Conservation (phyloP, 1,284 basidiomycete species). For the Fomitopsis betulina region DNA sequence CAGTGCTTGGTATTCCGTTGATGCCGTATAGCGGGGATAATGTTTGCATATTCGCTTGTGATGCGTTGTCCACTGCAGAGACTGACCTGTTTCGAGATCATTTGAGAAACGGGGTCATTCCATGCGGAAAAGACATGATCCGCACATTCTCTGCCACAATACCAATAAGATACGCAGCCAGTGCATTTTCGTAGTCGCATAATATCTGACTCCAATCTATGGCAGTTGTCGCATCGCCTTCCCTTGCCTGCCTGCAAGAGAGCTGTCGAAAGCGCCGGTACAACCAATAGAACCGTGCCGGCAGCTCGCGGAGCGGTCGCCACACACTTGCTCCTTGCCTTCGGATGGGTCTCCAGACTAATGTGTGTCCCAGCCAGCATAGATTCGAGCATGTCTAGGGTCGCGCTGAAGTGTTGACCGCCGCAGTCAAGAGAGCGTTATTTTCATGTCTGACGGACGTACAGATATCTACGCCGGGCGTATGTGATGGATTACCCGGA, state of each 20-base stretch:
- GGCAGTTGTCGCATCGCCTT: slow-evolving; percentile 60
- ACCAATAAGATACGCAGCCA: slow-evolving; percentile 66
- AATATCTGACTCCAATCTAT: slow-evolving; percentile 23
- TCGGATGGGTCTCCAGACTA: slow-evolving; percentile 37
- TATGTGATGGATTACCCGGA: neutral
- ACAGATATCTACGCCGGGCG: too few species aligned
- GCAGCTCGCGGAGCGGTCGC: slow-evolving; percentile 33
- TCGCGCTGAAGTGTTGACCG: neutral
- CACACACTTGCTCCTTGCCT: slow-evolving; percentile 46
- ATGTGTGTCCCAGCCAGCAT: slow-evolving; percentile 10
- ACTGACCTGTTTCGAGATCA: slow-evolving; percentile 47
- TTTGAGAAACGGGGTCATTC: neutral
- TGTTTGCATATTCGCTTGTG: slow-evolving; percentile 64
- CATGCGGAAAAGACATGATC: neutral
- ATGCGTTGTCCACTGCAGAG: slow-evolving; percentile 54
- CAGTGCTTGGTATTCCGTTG: slow-evolving; percentile 42
- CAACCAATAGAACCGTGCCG: slow-evolving; percentile 44
- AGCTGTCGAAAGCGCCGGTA: slow-evolving; percentile 40
- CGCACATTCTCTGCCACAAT: slow-evolving; percentile 61
- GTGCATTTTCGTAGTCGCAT: slow-evolving; percentile 45
- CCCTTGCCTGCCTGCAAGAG: slow-evolving; percentile 55
- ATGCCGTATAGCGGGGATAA: slow-evolving; percentile 41
- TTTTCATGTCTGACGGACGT: too few species aligned
- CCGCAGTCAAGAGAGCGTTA: neutral
- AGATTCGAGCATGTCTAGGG: neutral